A percentile compares a stretch with the other conserved stretches of the same genome.
Conservation (phyloP, 768 basidiomycete genomes). For the Trametes gibbosa region DNA sequence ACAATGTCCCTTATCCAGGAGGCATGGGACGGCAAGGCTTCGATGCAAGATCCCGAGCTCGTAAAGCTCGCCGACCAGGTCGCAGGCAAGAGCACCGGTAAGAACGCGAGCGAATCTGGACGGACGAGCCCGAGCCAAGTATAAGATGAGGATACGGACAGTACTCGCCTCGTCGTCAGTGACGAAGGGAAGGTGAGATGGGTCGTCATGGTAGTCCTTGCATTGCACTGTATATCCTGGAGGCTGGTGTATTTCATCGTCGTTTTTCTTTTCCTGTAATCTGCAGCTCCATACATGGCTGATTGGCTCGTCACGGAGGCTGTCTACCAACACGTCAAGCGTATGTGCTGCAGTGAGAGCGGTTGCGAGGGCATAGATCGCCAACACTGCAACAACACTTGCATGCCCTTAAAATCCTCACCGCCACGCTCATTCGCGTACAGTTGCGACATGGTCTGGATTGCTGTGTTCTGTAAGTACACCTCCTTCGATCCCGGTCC, state of each 20-base stretch:
- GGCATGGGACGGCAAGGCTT: slow-evolving; percentile 71
- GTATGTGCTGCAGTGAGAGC: background rate
- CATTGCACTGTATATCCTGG: slow-evolving; percentile 22
- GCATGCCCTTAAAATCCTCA: too few species aligned
- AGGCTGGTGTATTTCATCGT: slow-evolving; percentile 19
- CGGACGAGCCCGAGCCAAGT: slow-evolving; percentile 18
- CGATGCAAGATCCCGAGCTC: slow-evolving; percentile 25
- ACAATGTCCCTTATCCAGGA: slow-evolving; percentile 95
- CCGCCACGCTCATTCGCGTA: too few species aligned
- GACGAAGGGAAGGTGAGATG: background rate
- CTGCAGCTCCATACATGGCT: background rate
- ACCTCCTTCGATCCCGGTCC: background rate
- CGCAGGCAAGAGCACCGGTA: slow-evolving; percentile 17
- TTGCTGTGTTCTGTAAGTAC: background rate
- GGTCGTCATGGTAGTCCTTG: slow-evolving; percentile 17
- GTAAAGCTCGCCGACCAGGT: slow-evolving; percentile 28
- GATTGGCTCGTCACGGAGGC: background rate
- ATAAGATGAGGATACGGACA: background rate
- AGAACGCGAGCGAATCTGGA: slow-evolving; percentile 16
- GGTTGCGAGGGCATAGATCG: background rate
- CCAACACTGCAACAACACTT: background rate
- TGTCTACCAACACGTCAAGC: background rate
- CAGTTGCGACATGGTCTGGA: background rate
- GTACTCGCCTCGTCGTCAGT: background rate
- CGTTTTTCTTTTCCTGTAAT: slow-evolving; percentile 10